Evolutionary conservation across 306 rosid genomes (phyloP).

Genomic region (Ormosia semicastrata): DNA sequence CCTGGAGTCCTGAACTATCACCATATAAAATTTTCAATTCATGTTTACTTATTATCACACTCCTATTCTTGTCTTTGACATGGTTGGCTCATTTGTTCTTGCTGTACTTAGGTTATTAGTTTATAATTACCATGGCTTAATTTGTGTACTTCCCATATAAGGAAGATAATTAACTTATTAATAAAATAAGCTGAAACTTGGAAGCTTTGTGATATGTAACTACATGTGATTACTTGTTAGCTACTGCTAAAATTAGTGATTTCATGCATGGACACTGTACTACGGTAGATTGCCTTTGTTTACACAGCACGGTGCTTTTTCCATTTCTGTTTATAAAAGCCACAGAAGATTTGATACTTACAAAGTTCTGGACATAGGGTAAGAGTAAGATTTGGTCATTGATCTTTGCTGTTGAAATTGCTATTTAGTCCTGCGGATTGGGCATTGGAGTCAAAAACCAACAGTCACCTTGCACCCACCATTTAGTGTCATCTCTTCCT

Average conservation of each 20-base stretch:
- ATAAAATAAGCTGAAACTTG: not conserved
- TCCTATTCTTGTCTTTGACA: not conserved
- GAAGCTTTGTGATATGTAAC: not conserved
- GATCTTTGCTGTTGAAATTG: not conserved
- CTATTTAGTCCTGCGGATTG: not conserved
- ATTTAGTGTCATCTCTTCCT: not conserved
- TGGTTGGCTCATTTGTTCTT: not conserved
- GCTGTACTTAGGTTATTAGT: not conserved
- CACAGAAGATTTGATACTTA: not conserved
- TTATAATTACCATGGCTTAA: not conserved
- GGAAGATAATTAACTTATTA: not conserved
- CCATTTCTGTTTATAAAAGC: not conserved
- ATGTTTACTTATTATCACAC: not conserved
- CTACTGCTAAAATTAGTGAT: constrained; percentile 12
- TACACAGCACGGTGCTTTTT: not conserved
- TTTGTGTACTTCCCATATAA: not conserved
- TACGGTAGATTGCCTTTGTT: not conserved
- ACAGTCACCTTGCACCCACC: not conserved
- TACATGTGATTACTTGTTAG: not conserved
- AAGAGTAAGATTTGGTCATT: not conserved
- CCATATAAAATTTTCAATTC: not conserved
- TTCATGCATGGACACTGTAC: not conserved
- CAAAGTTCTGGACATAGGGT: not conserved
- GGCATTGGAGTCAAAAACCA: constrained; percentile 2
- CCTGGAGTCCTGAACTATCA: not conserved